These are phyloP conservation scores for Pascua sp. DNA, from an alignment of 1,284 basidiomycete species.

Conservation along the genomic window DNA sequence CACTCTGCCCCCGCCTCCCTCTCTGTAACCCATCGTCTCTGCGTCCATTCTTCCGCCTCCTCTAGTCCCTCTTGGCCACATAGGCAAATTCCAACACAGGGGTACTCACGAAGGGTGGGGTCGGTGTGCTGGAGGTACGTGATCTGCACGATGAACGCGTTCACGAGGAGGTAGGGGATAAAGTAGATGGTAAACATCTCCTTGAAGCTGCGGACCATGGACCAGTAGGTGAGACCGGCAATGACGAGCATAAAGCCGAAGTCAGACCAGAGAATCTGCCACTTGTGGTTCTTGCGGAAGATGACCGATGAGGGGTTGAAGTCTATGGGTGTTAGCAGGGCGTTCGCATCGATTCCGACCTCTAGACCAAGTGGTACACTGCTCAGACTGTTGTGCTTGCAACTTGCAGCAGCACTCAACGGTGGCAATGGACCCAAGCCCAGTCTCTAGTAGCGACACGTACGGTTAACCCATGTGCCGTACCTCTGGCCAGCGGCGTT, in stretches of 20 bases:
- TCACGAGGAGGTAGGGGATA: slow-evolving; percentile 85
- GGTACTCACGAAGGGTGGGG: slow-evolving; percentile 8
- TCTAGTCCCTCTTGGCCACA: too few species aligned
- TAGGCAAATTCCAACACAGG: neutral
- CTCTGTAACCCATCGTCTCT: too few species aligned
- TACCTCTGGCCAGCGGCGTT: slow-evolving; percentile 91
- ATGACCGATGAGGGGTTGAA: slow-evolving; percentile 72
- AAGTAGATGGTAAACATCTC: slow-evolving; percentile 79
- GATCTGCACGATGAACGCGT: slow-evolving; percentile 82
- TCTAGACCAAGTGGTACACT: too few species aligned
- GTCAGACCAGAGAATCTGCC: slow-evolving; percentile 78
- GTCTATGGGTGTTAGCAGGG: slow-evolving; percentile 44
- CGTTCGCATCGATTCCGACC: too few species aligned
- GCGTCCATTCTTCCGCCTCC: too few species aligned
- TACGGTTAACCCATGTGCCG: slow-evolving; percentile 71
- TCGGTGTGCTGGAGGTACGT: slow-evolving; percentile 67
- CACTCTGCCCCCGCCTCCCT: too few species aligned
- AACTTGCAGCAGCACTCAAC: too few species aligned
- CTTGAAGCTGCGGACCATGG: slow-evolving; percentile 66
- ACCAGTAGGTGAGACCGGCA: slow-evolving; percentile 58
- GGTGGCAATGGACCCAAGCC: too few species aligned
- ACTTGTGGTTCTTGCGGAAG: slow-evolving; percentile 77
- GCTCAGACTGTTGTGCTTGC: too few species aligned
- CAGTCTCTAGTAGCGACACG: neutral
- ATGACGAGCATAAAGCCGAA: slow-evolving; percentile 75